Conservation (phyloP, 805 yeast species). For the Barnettozyma populi region DNA sequence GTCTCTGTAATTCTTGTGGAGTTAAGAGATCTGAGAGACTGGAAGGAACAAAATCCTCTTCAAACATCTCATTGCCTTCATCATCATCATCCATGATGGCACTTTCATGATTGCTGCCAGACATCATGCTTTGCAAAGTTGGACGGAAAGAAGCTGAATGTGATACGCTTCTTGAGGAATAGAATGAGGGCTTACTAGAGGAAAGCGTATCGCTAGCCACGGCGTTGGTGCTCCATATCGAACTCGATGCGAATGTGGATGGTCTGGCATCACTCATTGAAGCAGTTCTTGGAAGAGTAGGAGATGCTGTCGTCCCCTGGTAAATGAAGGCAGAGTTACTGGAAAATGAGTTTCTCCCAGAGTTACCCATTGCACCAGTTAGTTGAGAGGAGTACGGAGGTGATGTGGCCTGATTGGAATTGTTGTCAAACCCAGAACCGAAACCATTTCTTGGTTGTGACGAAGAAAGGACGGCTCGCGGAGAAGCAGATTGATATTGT, state of each 20-base stretch:
- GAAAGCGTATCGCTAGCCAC: constrained; percentile 1
- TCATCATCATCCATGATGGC: constrained; percentile 34
- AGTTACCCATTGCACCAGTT: not conserved
- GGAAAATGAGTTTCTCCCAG: constrained; percentile 9
- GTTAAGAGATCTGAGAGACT: constrained; percentile 76
- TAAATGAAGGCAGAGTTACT: constrained; percentile 3
- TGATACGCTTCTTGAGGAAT: constrained; percentile 15
- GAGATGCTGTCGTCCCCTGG: constrained; percentile 1
- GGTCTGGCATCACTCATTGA: constrained; percentile 12
- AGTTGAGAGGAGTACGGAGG: constrained; percentile 1
- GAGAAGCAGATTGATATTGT: not conserved
- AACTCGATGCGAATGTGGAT: constrained; percentile 10
- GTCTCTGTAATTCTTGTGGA: constrained; percentile 71
- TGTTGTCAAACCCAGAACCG: not conserved
- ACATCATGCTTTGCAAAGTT: not conserved
- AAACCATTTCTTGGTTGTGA: not conserved
- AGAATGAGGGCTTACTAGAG: constrained; percentile 1
- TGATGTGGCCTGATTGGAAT: not conserved
- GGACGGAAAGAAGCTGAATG: constrained; percentile 17
- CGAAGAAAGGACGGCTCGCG: not conserved
- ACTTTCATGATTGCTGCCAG: constrained; percentile 9
- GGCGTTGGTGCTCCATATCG: constrained; percentile 19
- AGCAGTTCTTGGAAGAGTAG: constrained; percentile 12
- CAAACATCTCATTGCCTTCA: constrained; percentile 36
- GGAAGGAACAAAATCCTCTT: constrained; percentile 79